Evolutionary conservation across 1,284 basidiomycete species (phyloP).

Genomic region (Mycosarcoma mackinlayi): DNA sequence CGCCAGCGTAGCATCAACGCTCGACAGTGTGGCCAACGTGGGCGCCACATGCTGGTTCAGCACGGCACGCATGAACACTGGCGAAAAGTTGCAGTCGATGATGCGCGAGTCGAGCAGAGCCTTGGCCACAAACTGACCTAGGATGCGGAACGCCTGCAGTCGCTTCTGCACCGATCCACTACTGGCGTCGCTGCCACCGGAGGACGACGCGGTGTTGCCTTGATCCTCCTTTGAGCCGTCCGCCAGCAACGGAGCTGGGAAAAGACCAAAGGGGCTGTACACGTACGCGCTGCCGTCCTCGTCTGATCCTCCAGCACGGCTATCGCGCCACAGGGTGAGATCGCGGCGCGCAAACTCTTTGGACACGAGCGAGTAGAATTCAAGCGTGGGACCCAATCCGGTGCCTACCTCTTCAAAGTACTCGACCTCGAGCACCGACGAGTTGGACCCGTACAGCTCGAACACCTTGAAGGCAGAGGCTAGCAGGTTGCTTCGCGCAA

Average conservation of each 20-base stretch:
- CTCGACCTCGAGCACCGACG: constrained; percentile 93
- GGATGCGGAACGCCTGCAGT: constrained; percentile 84
- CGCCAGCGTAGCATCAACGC: constrained; percentile 85
- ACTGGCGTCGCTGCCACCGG: constrained; percentile 1
- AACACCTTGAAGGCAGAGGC: constrained; percentile 98
- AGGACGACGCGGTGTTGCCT: constrained; percentile 1
- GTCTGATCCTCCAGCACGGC: constrained; percentile 72
- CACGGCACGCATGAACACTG: constrained; percentile 87
- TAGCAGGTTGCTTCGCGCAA: constrained; percentile 90
- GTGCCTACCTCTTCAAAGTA: constrained; percentile 99
- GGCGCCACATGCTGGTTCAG: constrained; percentile 85
- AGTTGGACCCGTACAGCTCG: constrained; percentile 89
- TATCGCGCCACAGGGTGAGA: constrained; percentile 88
- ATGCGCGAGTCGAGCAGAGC: constrained; percentile 96
- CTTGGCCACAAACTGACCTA: constrained; percentile 98
- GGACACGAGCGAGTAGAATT: constrained; percentile 94
- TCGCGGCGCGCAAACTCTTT: constrained; percentile 89
- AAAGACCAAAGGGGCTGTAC: constrained; percentile 80
- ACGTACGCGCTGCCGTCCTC: constrained; percentile 62
- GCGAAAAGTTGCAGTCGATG: constrained; percentile 93
- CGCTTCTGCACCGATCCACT: constrained; percentile 33
- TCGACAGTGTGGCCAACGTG: constrained; percentile 78
- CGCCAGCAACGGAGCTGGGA: constrained; percentile 77
- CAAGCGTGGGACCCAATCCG: constrained; percentile 95
- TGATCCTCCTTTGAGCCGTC: constrained; percentile 3